Evolutionary conservation across 768 basidiomycete species (phyloP).

Genomic region (Leccinellum albellum): DNA sequence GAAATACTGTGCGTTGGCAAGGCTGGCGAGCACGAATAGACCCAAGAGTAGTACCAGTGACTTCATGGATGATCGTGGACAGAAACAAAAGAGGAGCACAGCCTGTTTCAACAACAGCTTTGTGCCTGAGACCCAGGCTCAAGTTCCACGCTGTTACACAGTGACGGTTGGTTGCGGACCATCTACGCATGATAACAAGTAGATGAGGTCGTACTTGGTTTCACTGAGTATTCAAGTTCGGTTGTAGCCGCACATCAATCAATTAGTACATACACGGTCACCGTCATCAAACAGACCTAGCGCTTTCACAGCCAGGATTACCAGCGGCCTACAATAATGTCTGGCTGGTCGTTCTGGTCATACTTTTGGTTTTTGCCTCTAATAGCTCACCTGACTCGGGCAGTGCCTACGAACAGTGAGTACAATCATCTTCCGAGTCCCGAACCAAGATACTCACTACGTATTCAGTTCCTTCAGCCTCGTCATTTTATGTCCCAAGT

Average conservation of each 20-base stretch:
- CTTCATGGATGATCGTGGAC: conserved; percentile 43
- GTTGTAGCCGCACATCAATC: not conserved
- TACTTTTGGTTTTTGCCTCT: conserved; percentile 17
- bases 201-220: too few species aligned
- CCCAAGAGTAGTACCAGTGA: conserved; percentile 35
- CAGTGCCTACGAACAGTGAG: conserved; percentile 43
- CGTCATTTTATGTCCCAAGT: conserved; percentile 76
- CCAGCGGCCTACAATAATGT: conserved; percentile 6
- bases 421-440: not conserved
- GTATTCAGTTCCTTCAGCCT: conserved; percentile 74
- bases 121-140: not conserved
- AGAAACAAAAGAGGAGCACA: not conserved
- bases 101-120: not conserved
- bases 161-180: not conserved
- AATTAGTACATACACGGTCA: not conserved
- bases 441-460: too few species aligned
- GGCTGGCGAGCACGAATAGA: conserved; percentile 18
- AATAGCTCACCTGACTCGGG: conserved; percentile 8
- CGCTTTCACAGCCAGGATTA: too few species aligned
- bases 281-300: too few species aligned
- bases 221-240: too few species aligned
- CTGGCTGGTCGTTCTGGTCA: conserved; percentile 9
- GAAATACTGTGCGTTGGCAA: conserved; percentile 65
- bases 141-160: not conserved
- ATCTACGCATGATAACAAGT: too few species aligned